Conservation (phyloP, 345 rosid species). For the Jatropha curcas region DNA sequence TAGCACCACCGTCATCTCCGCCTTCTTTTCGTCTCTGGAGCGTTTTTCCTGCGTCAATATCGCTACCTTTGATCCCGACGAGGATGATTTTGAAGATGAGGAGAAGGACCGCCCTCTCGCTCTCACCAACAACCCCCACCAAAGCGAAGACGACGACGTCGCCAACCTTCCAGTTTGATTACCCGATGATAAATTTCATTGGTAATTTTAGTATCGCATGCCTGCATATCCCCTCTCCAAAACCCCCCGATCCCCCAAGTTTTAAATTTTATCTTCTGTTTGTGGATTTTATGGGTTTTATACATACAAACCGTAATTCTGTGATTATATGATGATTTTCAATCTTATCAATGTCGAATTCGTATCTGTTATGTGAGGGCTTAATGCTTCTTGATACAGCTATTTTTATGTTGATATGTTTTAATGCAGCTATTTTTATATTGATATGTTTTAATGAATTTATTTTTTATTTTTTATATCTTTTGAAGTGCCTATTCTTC, state of each 20-base stretch:
- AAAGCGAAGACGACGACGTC: constrained; percentile 30
- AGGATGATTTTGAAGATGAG: constrained; percentile 55
- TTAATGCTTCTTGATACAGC: constrained; percentile 4
- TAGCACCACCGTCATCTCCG: constrained; percentile 67
- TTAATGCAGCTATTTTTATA: background rate
- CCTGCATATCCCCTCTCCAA: background rate
- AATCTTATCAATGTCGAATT: background rate
- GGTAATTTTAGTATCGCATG: background rate
- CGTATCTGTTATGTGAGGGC: background rate
- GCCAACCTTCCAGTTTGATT: constrained; percentile 30
- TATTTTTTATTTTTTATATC: too few relatives aligned
- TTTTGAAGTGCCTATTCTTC: background rate
- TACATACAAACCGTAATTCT: background rate
- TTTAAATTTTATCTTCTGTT: constrained; percentile 2
- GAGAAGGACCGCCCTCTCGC: constrained; percentile 55
- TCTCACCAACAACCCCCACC: constrained; percentile 35
- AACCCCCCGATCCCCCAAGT: background rate
- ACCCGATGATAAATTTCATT: background rate
- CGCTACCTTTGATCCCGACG: constrained; percentile 62
- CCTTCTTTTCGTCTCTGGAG: constrained; percentile 86
- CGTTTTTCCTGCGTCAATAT: constrained; percentile 89
- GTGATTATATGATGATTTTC: background rate
- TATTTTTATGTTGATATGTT: background rate
- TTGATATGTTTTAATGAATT: too few relatives aligned
- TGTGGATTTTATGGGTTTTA: constrained; percentile 14